A percentile compares a stretch with the other conserved stretches of the same genome.
Conservation (phyloP, 371 early-diverging fungal genomes). For the Mucor irregularis region DNA sequence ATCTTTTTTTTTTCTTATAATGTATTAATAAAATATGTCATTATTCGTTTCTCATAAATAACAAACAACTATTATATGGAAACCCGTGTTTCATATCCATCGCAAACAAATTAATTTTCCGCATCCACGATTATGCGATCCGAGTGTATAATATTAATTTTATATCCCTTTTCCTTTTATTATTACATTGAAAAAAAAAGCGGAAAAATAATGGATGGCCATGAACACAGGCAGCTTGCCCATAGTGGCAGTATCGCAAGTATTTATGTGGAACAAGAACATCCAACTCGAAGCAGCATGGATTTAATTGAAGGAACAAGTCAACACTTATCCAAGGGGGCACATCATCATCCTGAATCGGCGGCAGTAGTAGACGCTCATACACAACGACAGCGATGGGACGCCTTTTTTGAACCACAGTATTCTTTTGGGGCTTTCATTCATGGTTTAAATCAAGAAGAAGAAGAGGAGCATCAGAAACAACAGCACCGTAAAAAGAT, state of each 20-base stretch:
- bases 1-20: background rate
- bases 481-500: constrained; percentile 15
- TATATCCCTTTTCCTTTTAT: background rate
- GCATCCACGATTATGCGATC: background rate
- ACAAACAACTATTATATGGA: no score
- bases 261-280: background rate
- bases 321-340: background rate
- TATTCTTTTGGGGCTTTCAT: constrained; percentile 24
- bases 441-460: constrained; percentile 5
- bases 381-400: constrained; percentile 22
- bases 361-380: constrained; percentile 2
- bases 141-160: background rate
- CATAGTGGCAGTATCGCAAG: background rate
- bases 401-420: constrained; percentile 27
- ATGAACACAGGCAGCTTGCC: no score
- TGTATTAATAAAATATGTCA: no score
- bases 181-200: background rate
- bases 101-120: background rate
- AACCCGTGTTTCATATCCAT: no score
- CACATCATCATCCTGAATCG: background rate
- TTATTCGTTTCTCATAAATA: no score
- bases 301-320: constrained; percentile 17
- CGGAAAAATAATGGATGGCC: constrained; percentile 1
- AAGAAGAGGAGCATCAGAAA: background rate
- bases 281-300: constrained; percentile 20